Base-by-base conservation (phyloP, 495 filamentous ascomycete species). In the Hypomontagnella monticulosa region DNA sequence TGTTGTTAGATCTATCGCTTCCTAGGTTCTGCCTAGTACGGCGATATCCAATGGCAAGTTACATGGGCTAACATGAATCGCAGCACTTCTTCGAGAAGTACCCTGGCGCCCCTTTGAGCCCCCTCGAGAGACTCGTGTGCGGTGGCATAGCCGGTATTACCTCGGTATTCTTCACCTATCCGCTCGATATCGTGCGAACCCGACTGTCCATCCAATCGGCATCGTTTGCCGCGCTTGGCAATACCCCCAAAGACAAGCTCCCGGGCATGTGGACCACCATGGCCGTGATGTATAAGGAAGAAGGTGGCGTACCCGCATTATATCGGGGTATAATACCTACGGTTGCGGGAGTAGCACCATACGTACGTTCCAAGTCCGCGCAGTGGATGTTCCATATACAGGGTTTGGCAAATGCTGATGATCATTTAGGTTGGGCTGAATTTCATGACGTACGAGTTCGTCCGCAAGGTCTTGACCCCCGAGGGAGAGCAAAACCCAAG, bases 401-500 rank as follows among this genome's bases (percentile, higher is more conserved):
- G 11, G 11, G 14, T 11, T 15, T 19, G 40, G 32, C n/a, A 20
- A 46, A 32, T 40, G 40, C 69, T 79, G 55, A 79, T 70, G 20
- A 34, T 41, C 8, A 27, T 50, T 46, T 67, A 97, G 91, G 93
- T 97, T 44, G 95, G 95, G 30, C 80, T 99, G 46, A 99, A 98
- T 75, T 99, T 99, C 80, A 98, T 98, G 91, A 91, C 88, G 19
- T 99, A 99, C 75, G 95, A 99, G 76, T 88, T 87, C 11, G 86
- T 94, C 56, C 88, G 95, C 51, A 87, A 88, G 65, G 89, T 90
- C 61, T 79, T 99, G 63, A 99, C 95, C 0, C 88, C 88, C 0
- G 92, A 97, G 47, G 96, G 95, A 10, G 87, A 97, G 38, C 85
- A 89, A 71, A 93, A 97, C 61, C 95, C 95, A 4, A 85, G 80